Evolutionary conservation across 139 green algal genomes (phyloP).

Genomic region (Coccomyxa sp.): DNA sequence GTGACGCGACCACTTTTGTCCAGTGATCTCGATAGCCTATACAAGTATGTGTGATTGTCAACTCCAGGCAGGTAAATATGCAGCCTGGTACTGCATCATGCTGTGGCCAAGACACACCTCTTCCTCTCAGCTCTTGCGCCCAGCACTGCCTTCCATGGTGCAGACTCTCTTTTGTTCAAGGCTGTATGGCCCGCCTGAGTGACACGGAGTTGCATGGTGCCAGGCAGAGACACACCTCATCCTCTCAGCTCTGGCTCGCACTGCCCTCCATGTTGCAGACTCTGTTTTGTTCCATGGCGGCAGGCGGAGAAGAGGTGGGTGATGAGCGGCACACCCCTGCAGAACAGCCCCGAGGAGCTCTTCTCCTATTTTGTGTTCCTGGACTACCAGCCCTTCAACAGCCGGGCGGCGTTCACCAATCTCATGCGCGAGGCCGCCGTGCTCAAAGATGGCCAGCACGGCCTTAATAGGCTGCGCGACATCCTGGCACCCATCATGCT

Average conservation of each 20-base stretch:
- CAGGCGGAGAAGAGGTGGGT: background rate
- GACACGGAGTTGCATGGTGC: background rate
- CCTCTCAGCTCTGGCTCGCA: background rate
- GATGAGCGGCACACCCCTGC: background rate
- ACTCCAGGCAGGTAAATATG: background rate
- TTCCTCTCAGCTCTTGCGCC: background rate
- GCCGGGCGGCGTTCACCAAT: background rate
- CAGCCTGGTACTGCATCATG: background rate
- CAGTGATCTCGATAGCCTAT: background rate
- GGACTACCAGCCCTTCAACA: background rate
- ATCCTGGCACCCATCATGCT: constrained; percentile 1
- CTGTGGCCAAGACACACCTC: background rate
- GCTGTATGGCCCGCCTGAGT: background rate
- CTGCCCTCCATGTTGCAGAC: background rate
- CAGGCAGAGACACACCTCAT: background rate
- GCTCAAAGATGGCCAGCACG: background rate
- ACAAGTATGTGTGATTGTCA: background rate
- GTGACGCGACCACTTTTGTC: background rate
- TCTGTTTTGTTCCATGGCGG: background rate
- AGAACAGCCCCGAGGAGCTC: background rate
- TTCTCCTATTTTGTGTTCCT: background rate
- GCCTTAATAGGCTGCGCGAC: background rate
- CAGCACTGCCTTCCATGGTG: no score
- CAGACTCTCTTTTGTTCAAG: background rate
- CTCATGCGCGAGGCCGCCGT: background rate